Base-by-base conservation (phyloP, 345 rosid genomes). In the Eucalyptus sp. region DNA sequence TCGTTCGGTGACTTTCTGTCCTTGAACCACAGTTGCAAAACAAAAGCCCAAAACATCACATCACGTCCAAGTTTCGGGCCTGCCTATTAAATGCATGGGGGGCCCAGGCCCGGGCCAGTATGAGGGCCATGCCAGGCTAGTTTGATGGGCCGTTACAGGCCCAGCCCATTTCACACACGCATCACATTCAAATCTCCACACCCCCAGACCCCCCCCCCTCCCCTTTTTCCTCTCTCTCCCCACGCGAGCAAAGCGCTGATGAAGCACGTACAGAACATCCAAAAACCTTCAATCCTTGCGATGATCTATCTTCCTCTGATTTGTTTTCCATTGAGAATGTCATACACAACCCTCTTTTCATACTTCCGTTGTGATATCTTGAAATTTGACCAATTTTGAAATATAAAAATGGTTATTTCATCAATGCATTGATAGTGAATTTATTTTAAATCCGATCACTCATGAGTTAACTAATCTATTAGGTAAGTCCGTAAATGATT, bases 341-440 rank as follows among this genome's bases (percentile, higher is more conserved):
- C 37, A 68, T 33, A 13, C 80, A 31, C 80, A 31, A 8, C 43
- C 80, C 43, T 33, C 24, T 17, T 33, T 41, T 17, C 25, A 68
- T 33, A 22, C 3, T 68, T 16, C 13, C 2, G 1, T 0, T 18
- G 2, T 18, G 2, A 17, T 52, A 18, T 52, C 24, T 1, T 52
- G 2, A 18, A 18, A 7, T 18, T 52, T 52, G 24, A 52, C 10
- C 2, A 0, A 52, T 52, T 52, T 52, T 18, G 1, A 52, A 52
- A 18, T 52, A 52, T 52, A 52, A 4, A 52, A 7, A 52, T 52
- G 0, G 0, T 52, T 52, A 52, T 52, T 52, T 52, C 1, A 52
- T 52, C 0, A 52, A 52, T 17, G 56, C 4, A 52, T 0, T 18
- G 4, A 7, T 1, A 52, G 9, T 18, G 0, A 52, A 52, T 0